phyloP scores from a whole-genome alignment of 805 yeast species.

The Kazachstania africana region DNA sequence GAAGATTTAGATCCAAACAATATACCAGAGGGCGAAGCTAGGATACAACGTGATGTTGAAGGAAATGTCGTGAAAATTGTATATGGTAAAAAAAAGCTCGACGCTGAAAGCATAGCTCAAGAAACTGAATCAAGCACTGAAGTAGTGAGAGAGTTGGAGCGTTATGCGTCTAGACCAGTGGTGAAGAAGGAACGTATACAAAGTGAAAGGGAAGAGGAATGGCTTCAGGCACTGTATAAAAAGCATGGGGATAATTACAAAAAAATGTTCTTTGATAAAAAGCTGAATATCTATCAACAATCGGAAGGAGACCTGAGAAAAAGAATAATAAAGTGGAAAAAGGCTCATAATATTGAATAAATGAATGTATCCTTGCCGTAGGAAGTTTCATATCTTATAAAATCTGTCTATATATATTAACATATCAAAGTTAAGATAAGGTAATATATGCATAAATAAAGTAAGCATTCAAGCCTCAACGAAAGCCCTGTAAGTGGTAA shows the following conservation, averaged over 20 bases:
- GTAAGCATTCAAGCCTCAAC: no score
- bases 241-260: conserved; percentile 83
- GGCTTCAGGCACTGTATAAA: conserved; percentile 52
- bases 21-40: conserved; percentile 71
- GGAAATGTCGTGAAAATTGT: conserved; percentile 58
- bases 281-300: conserved; percentile 72
- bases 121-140: conserved; percentile 32
- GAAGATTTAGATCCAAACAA: conserved; percentile 31
- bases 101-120: conserved; percentile 26
- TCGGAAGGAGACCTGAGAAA: conserved; percentile 72
- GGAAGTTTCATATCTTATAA: no score
- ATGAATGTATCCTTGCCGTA: no score
- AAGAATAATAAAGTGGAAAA: conserved; percentile 63
- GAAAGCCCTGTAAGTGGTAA: conserved; percentile 84
- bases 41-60: conserved; percentile 55
- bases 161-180: conserved; percentile 34
- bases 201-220: conserved; percentile 62
- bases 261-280: conserved; percentile 87
- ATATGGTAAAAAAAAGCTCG: conserved; percentile 51
- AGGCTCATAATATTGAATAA: conserved; percentile 28
- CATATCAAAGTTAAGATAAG: no score
- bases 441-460: no score
- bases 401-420: no score
- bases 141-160: conserved; percentile 62
- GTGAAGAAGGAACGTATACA: conserved; percentile 41